Evolutionary conservation across 345 rosid genomes (phyloP).

Genomic region (Abelmoschus esculentus): DNA sequence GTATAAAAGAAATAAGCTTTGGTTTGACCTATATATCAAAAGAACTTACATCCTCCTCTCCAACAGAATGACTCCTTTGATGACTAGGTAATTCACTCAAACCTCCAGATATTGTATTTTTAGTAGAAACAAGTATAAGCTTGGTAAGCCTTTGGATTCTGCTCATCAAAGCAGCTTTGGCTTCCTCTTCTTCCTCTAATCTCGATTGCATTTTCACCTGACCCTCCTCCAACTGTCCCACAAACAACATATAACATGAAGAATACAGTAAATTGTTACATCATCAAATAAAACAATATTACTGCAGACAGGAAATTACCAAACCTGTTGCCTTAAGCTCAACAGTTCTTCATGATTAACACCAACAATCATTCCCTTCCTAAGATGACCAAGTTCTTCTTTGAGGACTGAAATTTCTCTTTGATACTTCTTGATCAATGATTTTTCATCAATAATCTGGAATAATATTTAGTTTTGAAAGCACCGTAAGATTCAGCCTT

Average conservation of each 20-base stretch:
- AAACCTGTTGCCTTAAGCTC: constrained; percentile 86
- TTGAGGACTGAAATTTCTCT: constrained; percentile 87
- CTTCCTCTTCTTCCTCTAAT: constrained; percentile 99
- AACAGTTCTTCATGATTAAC: constrained; percentile 90
- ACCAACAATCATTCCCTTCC: constrained; percentile 75
- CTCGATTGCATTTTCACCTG: constrained; percentile 99
- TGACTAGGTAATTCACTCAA: constrained; percentile 56
- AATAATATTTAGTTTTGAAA: constrained; percentile 17
- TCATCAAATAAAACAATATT: not conserved
- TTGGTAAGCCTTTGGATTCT: constrained; percentile 96
- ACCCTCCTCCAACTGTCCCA: constrained; percentile 86
- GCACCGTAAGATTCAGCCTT: constrained; percentile 13
- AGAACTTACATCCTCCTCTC: constrained; percentile 68
- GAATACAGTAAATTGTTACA: not conserved
- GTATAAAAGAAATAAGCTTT: not conserved
- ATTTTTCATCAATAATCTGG: constrained; percentile 97
- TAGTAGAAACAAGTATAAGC: constrained; percentile 97
- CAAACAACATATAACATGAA: constrained; percentile 8
- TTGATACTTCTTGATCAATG: constrained; percentile 94
- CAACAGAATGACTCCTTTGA: constrained; percentile 63
- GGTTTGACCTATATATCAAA: not conserved
- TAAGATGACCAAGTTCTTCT: constrained; percentile 83
- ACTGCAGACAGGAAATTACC: not conserved
- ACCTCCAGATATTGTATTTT: constrained; percentile 65
- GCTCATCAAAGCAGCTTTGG: constrained; percentile 98